Evolutionary conservation across 805 yeast genomes (phyloP).

Genomic region (Huiozyma naganishii): DNA sequence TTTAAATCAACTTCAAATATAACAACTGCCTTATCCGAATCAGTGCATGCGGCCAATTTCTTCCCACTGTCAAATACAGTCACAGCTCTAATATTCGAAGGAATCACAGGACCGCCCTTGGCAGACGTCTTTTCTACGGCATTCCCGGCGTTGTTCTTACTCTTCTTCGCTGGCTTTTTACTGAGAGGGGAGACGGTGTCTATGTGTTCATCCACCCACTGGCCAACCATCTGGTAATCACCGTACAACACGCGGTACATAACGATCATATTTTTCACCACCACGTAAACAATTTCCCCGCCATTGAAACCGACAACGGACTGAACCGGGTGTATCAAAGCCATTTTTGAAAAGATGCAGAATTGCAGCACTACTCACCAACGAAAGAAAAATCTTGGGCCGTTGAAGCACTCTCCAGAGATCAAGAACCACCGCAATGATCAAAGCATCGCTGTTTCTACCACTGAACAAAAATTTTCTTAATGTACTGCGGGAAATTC

Average conservation of each 20-base stretch:
- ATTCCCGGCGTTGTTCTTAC: constrained; percentile 26
- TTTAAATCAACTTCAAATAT: constrained; percentile 36
- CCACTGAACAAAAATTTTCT: no score
- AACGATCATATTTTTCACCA: constrained; percentile 49
- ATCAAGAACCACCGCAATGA: no score
- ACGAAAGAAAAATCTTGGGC: no score
- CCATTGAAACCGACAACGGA: constrained; percentile 35
- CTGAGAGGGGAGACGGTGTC: constrained; percentile 27
- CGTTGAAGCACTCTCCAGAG: no score
- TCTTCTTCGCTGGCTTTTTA: constrained; percentile 24
- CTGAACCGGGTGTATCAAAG: constrained; percentile 64
- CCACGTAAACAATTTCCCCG: constrained; percentile 42
- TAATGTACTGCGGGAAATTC: no score
- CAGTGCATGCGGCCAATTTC: constrained; percentile 59
- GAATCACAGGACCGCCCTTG: constrained; percentile 41
- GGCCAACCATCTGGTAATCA: constrained; percentile 33
- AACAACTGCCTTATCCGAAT: constrained; percentile 71
- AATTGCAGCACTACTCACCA: no score
- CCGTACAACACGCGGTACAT: constrained; percentile 32
- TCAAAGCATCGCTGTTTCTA: no score
- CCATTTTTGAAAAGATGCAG: constrained; percentile 2
- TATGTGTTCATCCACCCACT: constrained; percentile 53
- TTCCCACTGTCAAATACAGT: constrained; percentile 41
- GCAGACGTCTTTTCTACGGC: constrained; percentile 40
- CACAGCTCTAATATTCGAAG: constrained; percentile 58